phyloP scores from a whole-genome alignment of 1,139 yeast genomes.

The Kodamaea sp. region DNA sequence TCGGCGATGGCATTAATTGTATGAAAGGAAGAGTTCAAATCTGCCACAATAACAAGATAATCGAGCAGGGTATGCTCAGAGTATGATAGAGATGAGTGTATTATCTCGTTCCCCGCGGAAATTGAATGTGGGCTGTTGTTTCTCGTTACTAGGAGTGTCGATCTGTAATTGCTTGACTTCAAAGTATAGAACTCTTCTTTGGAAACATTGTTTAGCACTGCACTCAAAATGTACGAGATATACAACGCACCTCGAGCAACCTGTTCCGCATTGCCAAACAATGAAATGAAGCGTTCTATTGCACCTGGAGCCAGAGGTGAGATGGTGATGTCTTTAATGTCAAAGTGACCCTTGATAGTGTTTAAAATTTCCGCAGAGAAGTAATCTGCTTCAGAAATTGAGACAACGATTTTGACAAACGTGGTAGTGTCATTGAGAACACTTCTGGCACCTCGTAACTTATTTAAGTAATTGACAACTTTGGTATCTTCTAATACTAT shows the following conservation, averaged over 20 bases:
- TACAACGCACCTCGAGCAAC: slow-evolving; percentile 27
- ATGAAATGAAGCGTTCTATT: slow-evolving; percentile 28
- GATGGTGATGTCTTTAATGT: slow-evolving; percentile 21
- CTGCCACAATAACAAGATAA: neutral
- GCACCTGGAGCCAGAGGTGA: slow-evolving; percentile 27
- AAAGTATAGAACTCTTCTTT: slow-evolving; percentile 26
- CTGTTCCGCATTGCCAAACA: slow-evolving; percentile 26
- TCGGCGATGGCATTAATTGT: slow-evolving; percentile 1
- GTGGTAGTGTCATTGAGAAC: neutral
- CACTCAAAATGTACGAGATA: slow-evolving; percentile 23
- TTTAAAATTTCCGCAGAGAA: slow-evolving; percentile 18
- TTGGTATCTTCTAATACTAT: slow-evolving; percentile 22
- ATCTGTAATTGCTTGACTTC: slow-evolving; percentile 30
- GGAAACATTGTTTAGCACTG: slow-evolving; percentile 26
- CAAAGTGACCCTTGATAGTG: slow-evolving; percentile 19
- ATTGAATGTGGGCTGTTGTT: neutral
- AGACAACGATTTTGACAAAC: slow-evolving; percentile 23
- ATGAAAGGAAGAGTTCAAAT: slow-evolving; percentile 6
- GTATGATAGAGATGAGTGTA: neutral
- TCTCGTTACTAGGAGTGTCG: neutral
- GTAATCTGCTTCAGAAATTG: slow-evolving; percentile 29
- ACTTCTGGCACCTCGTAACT: slow-evolving; percentile 11
- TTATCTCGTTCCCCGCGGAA: neutral
- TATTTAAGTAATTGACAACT: slow-evolving; percentile 22
- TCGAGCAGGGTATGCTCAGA: neutral